Percentiles rank a stretch among this genome's conserved stretches.
Conservation (phyloP, 345 rosid species). For the Erodium maritimum region DNA sequence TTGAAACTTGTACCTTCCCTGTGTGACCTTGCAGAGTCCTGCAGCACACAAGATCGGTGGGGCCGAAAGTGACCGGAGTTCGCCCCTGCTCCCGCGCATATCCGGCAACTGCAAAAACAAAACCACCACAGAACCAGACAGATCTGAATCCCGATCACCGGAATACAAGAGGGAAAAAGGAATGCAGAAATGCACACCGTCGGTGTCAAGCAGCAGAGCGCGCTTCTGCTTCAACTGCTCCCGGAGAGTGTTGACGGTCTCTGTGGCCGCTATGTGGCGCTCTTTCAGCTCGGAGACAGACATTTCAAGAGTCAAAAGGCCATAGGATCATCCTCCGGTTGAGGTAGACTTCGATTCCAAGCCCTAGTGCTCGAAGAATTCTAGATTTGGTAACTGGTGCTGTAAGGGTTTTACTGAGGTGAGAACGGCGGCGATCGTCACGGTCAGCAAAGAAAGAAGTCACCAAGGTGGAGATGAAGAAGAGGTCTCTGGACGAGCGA, state of each 20-base stretch:
- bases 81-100: slow-evolving; percentile 56
- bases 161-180: background rate
- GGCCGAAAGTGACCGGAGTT: slow-evolving; percentile 60
- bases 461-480: no score
- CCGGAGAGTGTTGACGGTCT: slow-evolving; percentile 49
- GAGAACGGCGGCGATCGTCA: no score
- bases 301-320: slow-evolving; percentile 20
- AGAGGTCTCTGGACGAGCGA: no score
- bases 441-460: no score
- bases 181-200: slow-evolving; percentile 27
- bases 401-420: no score
- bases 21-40: slow-evolving; percentile 94
- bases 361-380: no score
- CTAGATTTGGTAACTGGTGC: no score
- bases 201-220: slow-evolving; percentile 63
- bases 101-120: slow-evolving; percentile 43
- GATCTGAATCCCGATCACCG: background rate
- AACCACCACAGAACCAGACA: background rate
- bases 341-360: background rate
- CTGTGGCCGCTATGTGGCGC: slow-evolving; percentile 62
- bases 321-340: background rate
- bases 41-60: slow-evolving; percentile 92
- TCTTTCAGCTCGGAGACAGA: slow-evolving; percentile 84
- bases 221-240: slow-evolving; percentile 77
- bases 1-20: slow-evolving; percentile 49